Evolutionary conservation across 306 rosid species (phyloP).

Genomic region (Prunus mume): DNA sequence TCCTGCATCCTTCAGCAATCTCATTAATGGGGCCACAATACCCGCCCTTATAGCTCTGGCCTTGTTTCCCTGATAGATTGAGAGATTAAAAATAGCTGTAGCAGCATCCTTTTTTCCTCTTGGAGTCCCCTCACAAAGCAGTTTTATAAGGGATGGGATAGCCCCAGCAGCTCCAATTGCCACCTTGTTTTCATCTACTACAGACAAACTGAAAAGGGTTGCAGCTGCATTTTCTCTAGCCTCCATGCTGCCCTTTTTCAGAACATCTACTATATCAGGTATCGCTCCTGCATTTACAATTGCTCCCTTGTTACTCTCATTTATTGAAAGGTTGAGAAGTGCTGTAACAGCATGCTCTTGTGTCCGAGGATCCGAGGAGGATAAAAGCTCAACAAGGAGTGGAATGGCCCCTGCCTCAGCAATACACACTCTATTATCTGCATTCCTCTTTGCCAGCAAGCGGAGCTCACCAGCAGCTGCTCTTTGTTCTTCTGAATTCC

Average conservation of each 20-base stretch:
- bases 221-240: slow-evolving; percentile 99
- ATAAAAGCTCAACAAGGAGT: slow-evolving; percentile 76
- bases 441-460: slow-evolving; percentile 91
- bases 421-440: slow-evolving; percentile 87
- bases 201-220: slow-evolving; percentile 91
- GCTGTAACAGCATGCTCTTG: slow-evolving; percentile 99
- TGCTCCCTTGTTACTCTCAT: slow-evolving; percentile 81
- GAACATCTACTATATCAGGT: slow-evolving; percentile 87
- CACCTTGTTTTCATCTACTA: slow-evolving; percentile 86
- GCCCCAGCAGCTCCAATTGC: slow-evolving; percentile 99
- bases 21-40: slow-evolving; percentile 68
- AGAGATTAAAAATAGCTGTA: slow-evolving; percentile 89
- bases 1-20: slow-evolving; percentile 79
- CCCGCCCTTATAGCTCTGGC: slow-evolving; percentile 95
- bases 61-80: slow-evolving; percentile 95
- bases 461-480: slow-evolving; percentile 97
- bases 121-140: slow-evolving; percentile 91
- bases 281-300: slow-evolving; percentile 93
- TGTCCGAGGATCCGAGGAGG: slow-evolving; percentile 74
- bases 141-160: slow-evolving; percentile 80
- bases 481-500: slow-evolving; percentile 74
- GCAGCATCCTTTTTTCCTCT: slow-evolving; percentile 99
- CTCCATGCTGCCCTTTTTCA: slow-evolving; percentile 91
- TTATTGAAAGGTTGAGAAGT: slow-evolving; percentile 88
- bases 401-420: slow-evolving; percentile 99